Evolutionary conservation across 2,329 filamentous ascomycete genomes (phyloP).

Genomic region (Nemania sp.): DNA sequence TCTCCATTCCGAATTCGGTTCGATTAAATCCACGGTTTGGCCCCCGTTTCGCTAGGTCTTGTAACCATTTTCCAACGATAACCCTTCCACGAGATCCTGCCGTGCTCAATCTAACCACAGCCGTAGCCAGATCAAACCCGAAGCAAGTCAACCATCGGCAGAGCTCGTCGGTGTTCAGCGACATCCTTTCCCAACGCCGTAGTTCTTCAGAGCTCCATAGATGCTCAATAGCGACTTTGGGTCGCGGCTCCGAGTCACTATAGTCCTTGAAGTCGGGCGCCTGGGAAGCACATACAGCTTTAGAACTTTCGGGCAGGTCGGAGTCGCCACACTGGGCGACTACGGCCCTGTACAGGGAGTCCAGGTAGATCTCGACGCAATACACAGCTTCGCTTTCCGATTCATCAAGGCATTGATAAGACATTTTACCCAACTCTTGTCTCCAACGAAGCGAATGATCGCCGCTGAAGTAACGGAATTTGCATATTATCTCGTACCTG

Average conservation of each 20-base stretch:
- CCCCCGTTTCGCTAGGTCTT: constrained; percentile 1
- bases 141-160: constrained; percentile 7
- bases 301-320: constrained; percentile 1
- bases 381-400: constrained; percentile 7
- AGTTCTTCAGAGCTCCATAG: not conserved
- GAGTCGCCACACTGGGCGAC: constrained; percentile 5
- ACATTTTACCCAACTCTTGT: too few species aligned
- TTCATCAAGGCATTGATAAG: not conserved
- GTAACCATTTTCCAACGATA: not conserved
- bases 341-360: constrained; percentile 7
- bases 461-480: not conserved
- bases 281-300: not conserved
- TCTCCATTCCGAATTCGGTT: not conserved
- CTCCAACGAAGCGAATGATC: not conserved
- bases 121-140: constrained; percentile 2
- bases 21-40: constrained; percentile 5
- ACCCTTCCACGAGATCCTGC: not conserved
- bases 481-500: constrained; percentile 7
- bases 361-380: constrained; percentile 7
- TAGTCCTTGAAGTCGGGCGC: not conserved
- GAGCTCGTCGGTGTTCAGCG: constrained; percentile 5
- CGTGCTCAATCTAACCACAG: not conserved
- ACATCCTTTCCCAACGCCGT: not conserved
- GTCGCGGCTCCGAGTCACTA: not conserved
- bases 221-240: too few species aligned